Base-by-base conservation (phyloP, 106 monocot genomes). In the Acorus calamus region DNA sequence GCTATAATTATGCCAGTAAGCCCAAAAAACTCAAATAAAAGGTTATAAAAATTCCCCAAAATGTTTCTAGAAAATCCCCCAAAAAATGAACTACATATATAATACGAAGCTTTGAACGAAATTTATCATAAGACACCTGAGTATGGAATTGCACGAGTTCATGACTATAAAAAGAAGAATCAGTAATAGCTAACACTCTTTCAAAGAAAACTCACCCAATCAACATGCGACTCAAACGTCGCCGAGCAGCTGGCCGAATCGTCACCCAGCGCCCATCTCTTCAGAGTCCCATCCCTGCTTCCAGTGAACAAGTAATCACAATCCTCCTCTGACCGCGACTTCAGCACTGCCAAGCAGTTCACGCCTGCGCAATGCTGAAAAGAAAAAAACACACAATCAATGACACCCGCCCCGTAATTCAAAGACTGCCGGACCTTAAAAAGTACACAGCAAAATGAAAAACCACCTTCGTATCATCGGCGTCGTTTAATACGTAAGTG, bases 161-260 rank as follows among this genome's bases (percentile, higher is more conserved):
- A 28, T 28, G 28, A 28, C 28, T 28, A 28, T 28, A 28, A 28
- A 28, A 28, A 28, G 28, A 28, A 28, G 28, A 28, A 28, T 28
- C 28, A 28, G 28, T 28, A 28, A 28, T 28, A 28, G 1, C 28
- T 28, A 28, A 28, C 28, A 28, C 28, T 28, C 28, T 28, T 28
- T 28, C 28, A 28, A 28, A 28, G 28, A 58, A 45, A 8, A 71
- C 44, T 46, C 79, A 98, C 96, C 96, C 96, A 98, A 53, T 98
- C 96, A 78, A 85, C 77, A 79, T 98, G 96, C 7, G 96, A 98
- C 73, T 98, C 96, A 60, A 85, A 98, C 55, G 96, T 91, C 56
- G 84, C 87, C 46, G 87, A 79, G 65, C 76, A 98, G 61, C 58
- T 88, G 12, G 91, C 84, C 28, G 68, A 80, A 58, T 79, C 71